These are phyloP conservation scores for Ceratobasidium sp. DNA, from an alignment of 1,284 basidiomycete species.

Conservation along the genomic window DNA sequence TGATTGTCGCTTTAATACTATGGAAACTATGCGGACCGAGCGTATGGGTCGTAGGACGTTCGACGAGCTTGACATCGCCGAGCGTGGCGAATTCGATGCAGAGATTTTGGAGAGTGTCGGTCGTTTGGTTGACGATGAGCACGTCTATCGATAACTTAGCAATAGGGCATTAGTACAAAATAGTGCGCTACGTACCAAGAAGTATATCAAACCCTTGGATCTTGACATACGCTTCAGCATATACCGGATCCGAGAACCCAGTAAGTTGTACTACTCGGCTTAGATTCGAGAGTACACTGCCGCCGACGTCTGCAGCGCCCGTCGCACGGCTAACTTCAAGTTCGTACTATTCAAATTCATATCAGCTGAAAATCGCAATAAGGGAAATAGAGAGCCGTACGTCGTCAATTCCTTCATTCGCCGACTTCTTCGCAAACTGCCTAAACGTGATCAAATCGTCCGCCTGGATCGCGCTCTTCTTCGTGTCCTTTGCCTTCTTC, in stretches of 20 bases:
- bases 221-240: constrained; percentile 98
- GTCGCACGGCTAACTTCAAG: constrained; percentile 93
- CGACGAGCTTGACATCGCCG: constrained; percentile 97
- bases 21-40: constrained; percentile 98
- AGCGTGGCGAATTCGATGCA: constrained; percentile 98
- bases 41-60: constrained; percentile 92
- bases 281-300: constrained; percentile 97
- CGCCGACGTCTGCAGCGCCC: constrained; percentile 83
- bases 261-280: constrained; percentile 96
- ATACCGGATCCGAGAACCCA: constrained; percentile 98
- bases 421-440: constrained; percentile 92
- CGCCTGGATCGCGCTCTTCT: constrained; percentile 84
- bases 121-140: constrained; percentile 95
- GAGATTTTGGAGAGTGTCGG: constrained; percentile 95
- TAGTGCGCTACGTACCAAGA: constrained; percentile 69
- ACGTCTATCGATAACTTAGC: constrained; percentile 72
- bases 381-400: constrained; percentile 63
- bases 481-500: constrained; percentile 86
- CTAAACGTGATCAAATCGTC: constrained; percentile 95
- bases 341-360: constrained; percentile 71
- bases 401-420: constrained; percentile 81
- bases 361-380: constrained; percentile 6
- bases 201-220: constrained; percentile 99
- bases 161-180: not conserved
- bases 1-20: constrained; percentile 98